Base-by-base conservation (phyloP, 2,329 filamentous ascomycete species). In the Lachnellula arida region DNA sequence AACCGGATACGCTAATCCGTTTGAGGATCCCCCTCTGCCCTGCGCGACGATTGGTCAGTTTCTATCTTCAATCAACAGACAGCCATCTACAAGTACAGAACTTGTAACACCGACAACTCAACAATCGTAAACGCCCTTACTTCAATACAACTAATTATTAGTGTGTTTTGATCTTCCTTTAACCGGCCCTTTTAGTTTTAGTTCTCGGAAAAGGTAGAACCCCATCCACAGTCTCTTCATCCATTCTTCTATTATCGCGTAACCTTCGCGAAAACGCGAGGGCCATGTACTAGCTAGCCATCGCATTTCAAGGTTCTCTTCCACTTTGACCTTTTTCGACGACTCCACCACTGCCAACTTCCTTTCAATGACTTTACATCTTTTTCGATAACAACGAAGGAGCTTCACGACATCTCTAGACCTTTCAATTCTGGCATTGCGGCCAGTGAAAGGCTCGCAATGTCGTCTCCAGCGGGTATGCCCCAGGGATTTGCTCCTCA, bases 391-490 rank as follows among this genome's bases (percentile, higher is more conserved):
- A 58, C 46, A 25, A 53, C 52, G 28, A 39, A 49, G 51, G 58
- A 64, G 53, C 56, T 57, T 56, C 39, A 46, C 50, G 35, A 55
- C 46, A 57, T 34, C 32, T 54, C 47, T 53, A 61, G 55, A 54
- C 32, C 52, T 55, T 55, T 53, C 25, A 25, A 51, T 17, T 39
- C 47, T 48, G 57, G 57, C 54, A 56, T 65, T 61, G 60, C 50
- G 54, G 55, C 61, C 59, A 59, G 37, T 19, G 28, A 49, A 46
- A 55, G 51, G 55, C 44, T 62, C 55, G 53, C 54, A 59, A 68
- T 70, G 67, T 67, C 67, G 43, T 64, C 67, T 53, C 61, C 65
- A 44, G 59, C 60, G 51, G 60, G 54, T 22, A 53, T 57, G 43
- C 46, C 55, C 46, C 51, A 57, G 49, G 49, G 54, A 37, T 25